Conservation (phyloP, 2,329 filamentous ascomycete genomes). For the Cytospora paraplurivora region DNA sequence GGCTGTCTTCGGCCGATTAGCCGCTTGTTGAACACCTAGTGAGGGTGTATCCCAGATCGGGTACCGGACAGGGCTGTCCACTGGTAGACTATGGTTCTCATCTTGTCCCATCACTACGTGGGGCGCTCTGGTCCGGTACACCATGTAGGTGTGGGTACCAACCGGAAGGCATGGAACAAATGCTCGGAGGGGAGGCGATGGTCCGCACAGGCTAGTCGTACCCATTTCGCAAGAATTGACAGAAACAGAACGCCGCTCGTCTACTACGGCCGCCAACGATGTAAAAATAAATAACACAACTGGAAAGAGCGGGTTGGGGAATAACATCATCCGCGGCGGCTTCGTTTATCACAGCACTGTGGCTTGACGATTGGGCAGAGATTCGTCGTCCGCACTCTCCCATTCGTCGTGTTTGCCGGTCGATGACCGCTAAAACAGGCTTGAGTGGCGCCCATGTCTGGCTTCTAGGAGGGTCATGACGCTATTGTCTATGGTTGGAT, state of each 20-base stretch:
- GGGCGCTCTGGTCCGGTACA: not conserved
- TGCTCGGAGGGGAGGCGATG: not conserved
- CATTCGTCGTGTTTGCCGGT: not conserved
- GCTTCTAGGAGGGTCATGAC: slow-evolving; percentile 2
- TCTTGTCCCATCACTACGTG: not conserved
- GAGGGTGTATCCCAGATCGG: not conserved
- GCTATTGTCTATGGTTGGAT: not conserved
- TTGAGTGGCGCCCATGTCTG: not conserved
- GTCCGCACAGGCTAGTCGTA: not conserved
- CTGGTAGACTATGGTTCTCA: too few relatives aligned
- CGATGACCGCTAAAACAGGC: not conserved
- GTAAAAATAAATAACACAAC: not conserved
- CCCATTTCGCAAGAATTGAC: not conserved
- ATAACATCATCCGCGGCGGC: not conserved
- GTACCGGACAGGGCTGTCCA: not conserved
- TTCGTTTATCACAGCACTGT: not conserved
- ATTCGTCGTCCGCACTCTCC: slow-evolving; percentile 1
- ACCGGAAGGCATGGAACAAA: not conserved
- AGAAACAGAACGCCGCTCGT: not conserved
- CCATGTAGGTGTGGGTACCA: not conserved
- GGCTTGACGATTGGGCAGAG: slow-evolving; percentile 10
- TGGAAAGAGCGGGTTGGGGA: not conserved
- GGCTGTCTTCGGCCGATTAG: not conserved
- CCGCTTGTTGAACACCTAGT: not conserved
- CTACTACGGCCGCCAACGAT: not conserved